Percentiles rank a stretch among this genome's conserved stretches.
These are phyloP conservation scores for Tranzscheliella williamsii DNA, from an alignment of 1,284 basidiomycete species.

Conservation along the genomic window DNA sequence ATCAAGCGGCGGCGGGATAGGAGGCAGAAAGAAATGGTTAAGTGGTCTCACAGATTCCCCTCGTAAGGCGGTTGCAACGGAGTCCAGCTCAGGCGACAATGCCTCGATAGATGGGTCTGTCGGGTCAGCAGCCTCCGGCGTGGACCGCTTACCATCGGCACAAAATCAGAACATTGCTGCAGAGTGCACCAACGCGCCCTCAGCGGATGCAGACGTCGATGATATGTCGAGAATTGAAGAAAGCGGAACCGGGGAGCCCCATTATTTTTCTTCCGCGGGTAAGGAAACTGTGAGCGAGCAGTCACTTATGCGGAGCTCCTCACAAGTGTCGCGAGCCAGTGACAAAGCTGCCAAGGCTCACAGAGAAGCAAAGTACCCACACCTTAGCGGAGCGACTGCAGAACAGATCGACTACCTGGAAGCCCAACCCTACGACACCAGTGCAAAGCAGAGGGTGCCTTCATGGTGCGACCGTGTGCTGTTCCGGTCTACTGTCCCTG, in stretches of 20 bases:
- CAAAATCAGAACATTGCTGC: neutral
- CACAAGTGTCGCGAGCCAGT: neutral
- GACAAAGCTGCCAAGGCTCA: constrained; percentile 9
- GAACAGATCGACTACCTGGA: constrained; percentile 42
- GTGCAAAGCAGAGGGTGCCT: constrained; percentile 65
- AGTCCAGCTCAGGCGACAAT: constrained; percentile 11
- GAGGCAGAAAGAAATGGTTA: constrained; percentile 29
- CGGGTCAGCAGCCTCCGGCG: too few species aligned
- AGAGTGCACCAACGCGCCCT: neutral
- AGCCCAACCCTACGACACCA: constrained; percentile 64
- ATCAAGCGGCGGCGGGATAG: neutral
- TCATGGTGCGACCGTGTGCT: constrained; percentile 62
- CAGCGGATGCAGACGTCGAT: neutral
- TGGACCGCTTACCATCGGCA: constrained; percentile 10
- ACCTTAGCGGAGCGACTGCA: constrained; percentile 26
- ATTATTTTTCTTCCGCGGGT: neutral
- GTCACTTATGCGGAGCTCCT: neutral
- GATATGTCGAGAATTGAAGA: neutral
- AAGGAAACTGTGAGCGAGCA: neutral
- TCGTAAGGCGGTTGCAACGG: neutral
- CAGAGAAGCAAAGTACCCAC: constrained; percentile 29
- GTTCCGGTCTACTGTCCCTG: constrained; percentile 51
- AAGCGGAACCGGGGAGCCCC: neutral
- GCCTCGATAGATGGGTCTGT: too few species aligned
- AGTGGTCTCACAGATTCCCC: constrained; percentile 14